Conservation (phyloP, 352 stramenopile genomes). For the Blastocystis sp. region DNA sequence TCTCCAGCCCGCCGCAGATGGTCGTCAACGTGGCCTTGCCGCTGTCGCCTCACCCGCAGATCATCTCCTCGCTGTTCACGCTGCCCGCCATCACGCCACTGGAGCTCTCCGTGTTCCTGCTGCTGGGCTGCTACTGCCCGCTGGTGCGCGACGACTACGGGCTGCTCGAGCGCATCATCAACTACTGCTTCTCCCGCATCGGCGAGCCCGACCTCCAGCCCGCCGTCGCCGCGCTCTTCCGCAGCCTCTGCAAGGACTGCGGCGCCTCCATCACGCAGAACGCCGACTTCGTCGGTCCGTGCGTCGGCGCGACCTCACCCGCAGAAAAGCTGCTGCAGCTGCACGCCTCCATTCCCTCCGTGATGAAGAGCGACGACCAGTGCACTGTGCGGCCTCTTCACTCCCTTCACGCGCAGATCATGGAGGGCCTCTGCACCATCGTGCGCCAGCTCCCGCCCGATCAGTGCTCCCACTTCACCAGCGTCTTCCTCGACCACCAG, state of each 20-base stretch:
- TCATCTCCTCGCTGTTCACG: conserved; percentile 2
- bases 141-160: conserved; percentile 2
- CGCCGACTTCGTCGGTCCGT: not conserved
- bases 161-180: conserved; percentile 1
- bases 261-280: not conserved
- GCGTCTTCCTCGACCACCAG: not conserved
- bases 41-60: not conserved
- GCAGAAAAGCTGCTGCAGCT: not conserved
- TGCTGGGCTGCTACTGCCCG: conserved; percentile 1
- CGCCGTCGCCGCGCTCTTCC: not conserved
- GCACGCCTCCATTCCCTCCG: not conserved
- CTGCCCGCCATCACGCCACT: not conserved
- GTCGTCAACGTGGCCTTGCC: conserved; percentile 1
- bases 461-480: not conserved
- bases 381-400: not conserved
- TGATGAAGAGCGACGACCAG: not conserved
- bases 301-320: not conserved
- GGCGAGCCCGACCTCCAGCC: not conserved
- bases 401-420: not conserved
- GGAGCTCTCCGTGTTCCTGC: not conserved
- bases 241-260: conserved; percentile 14
- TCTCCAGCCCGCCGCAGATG: too few relatives aligned
- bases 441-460: not conserved
- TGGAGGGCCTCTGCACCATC: conserved; percentile 20
- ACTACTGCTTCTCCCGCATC: not conserved